phyloP scores from a whole-genome alignment of 805 yeast genomes.

The Metahyphopichia silvanorum region DNA sequence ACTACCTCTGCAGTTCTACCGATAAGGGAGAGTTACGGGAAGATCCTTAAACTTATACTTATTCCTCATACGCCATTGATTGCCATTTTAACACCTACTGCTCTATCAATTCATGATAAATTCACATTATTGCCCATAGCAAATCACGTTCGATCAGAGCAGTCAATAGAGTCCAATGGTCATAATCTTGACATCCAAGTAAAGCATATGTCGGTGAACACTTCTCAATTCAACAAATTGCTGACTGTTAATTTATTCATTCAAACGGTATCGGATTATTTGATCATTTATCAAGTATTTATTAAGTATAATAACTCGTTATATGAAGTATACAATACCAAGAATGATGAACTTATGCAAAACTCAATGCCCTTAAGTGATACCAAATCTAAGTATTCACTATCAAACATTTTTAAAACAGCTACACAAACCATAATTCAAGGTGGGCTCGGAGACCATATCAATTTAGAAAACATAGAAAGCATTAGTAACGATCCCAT shows the following conservation, averaged over 20 bases:
- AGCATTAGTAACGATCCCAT: slow-evolving; percentile 21
- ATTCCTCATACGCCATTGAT: slow-evolving; percentile 26
- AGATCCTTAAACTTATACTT: slow-evolving; percentile 17
- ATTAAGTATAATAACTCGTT: slow-evolving; percentile 28
- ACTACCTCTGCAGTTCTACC: slow-evolving; percentile 28
- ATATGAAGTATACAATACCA: slow-evolving; percentile 27
- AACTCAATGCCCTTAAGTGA: slow-evolving; percentile 30
- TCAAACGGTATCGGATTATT: slow-evolving; percentile 34
- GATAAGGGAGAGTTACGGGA: too few species aligned
- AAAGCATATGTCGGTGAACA: slow-evolving; percentile 33
- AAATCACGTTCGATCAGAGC: slow-evolving; percentile 41
- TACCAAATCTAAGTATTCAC: slow-evolving; percentile 20
- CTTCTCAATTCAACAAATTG: slow-evolving; percentile 27
- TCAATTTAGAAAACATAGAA: slow-evolving; percentile 34
- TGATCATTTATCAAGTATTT: slow-evolving; percentile 41
- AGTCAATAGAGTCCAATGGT: slow-evolving; percentile 48
- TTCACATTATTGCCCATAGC: slow-evolving; percentile 41
- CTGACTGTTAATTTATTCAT: slow-evolving; percentile 33
- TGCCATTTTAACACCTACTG: slow-evolving; percentile 24
- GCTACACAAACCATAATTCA: slow-evolving; percentile 32
- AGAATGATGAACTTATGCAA: slow-evolving; percentile 29
- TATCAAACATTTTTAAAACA: slow-evolving; percentile 24
- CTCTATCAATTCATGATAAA: slow-evolving; percentile 29
- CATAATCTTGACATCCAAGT: slow-evolving; percentile 38
- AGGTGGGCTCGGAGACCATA: slow-evolving; percentile 7